Conservation (phyloP, 2,329 filamentous ascomycete genomes). For the Aspergillus viridinutans region DNA sequence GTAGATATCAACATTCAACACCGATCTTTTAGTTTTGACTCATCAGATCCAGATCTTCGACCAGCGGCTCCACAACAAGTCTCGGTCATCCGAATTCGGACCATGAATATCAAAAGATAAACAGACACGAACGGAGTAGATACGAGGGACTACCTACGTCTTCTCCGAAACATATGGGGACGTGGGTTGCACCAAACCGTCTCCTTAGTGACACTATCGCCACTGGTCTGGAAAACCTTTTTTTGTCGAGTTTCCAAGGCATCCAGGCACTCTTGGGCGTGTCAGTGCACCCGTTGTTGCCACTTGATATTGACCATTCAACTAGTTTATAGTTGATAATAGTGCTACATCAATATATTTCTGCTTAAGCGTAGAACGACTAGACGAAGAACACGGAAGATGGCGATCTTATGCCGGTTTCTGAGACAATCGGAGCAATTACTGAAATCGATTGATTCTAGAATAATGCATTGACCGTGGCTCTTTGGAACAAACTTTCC, state of each 20-base stretch:
- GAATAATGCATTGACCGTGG: neutral
- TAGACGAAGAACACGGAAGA: neutral
- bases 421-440: neutral
- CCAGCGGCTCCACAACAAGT: no score
- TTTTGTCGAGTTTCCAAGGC: neutral
- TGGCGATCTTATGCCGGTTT: neutral
- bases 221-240: neutral
- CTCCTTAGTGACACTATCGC: no score
- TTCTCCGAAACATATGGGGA: no score
- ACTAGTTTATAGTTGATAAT: neutral
- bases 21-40: no score
- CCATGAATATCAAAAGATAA: no score
- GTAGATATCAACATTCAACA: no score
- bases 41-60: no score
- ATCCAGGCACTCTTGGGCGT: no score
- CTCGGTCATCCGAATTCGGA: no score
- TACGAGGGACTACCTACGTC: no score
- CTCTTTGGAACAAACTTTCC: neutral
- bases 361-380: neutral
- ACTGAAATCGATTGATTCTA: neutral
- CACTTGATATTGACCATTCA: neutral
- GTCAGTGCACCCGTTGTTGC: neutral
- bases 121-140: no score
- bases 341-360: neutral
- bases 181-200: no score